These are phyloP conservation scores for Coemansia sp. DNA, from an alignment of 192 early-diverging fungal genomes.

Conservation along the genomic window DNA sequence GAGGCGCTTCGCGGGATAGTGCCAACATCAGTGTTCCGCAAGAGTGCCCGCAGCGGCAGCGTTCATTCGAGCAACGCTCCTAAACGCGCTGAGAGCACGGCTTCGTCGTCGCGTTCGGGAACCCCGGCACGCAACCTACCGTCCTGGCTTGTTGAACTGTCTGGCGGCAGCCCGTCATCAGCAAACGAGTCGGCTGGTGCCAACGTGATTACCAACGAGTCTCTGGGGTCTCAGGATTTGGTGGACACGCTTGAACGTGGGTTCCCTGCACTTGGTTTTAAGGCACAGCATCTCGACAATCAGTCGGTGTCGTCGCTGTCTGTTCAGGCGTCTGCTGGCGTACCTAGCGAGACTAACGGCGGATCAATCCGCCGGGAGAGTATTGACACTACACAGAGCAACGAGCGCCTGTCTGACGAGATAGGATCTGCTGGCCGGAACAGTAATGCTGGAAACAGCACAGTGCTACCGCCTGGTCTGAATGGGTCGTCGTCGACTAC, in stretches of 20 bases:
- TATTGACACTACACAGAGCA: slow-evolving; percentile 13
- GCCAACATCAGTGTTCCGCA: slow-evolving; percentile 51
- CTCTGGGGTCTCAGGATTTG: slow-evolving; percentile 35
- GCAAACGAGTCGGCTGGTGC: neutral
- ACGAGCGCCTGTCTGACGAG: neutral
- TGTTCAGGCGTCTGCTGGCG: slow-evolving; percentile 43
- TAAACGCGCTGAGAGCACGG: slow-evolving; percentile 24
- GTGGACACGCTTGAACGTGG: slow-evolving; percentile 41
- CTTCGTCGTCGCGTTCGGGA: slow-evolving; percentile 28
- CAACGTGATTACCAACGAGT: slow-evolving; percentile 14
- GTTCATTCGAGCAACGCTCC: neutral
- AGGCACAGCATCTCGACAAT: slow-evolving; percentile 18
- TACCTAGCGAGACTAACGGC: slow-evolving; percentile 28
- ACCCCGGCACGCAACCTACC: slow-evolving; percentile 45
- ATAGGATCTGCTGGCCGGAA: neutral
- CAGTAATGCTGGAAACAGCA: neutral
- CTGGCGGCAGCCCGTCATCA: slow-evolving; percentile 32
- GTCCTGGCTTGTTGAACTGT: slow-evolving; percentile 50
- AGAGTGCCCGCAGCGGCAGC: slow-evolving; percentile 31
- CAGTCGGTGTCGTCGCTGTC: slow-evolving; percentile 48
- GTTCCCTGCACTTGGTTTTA: slow-evolving; percentile 30
- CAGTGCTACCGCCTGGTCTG: no score
- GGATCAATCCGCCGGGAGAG: slow-evolving; percentile 22
- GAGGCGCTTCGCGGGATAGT: slow-evolving; percentile 51
- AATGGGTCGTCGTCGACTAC: no score